Percentiles rank a stretch among this genome's conserved stretches.
Evolutionary conservation across 768 basidiomycete species (phyloP).

Genomic region (Sporobolomyces roseus): DNA sequence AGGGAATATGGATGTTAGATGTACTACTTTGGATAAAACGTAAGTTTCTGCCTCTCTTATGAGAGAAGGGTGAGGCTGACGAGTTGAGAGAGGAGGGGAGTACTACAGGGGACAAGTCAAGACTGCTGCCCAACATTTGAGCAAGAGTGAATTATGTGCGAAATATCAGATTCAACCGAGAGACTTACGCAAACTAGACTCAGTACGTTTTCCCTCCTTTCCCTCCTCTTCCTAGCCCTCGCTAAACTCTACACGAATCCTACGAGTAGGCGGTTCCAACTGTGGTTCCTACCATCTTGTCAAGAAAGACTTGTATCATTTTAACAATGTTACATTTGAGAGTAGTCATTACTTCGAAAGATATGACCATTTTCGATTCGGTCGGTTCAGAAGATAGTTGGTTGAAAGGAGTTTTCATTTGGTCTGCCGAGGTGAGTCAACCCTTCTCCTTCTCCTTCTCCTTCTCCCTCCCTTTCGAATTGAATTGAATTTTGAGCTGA

Average conservation of each 20-base stretch:
- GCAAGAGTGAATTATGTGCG: conserved; percentile 77
- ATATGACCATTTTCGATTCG: conserved; percentile 86
- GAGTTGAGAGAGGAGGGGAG: too few relatives aligned
- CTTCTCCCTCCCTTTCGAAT: too few relatives aligned
- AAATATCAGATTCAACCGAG: conserved; percentile 86
- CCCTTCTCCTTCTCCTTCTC: neutral
- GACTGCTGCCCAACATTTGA: conserved; percentile 83
- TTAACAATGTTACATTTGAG: conserved; percentile 92
- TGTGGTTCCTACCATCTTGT: conserved; percentile 87
- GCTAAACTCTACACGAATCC: neutral
- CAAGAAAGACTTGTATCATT: conserved; percentile 79
- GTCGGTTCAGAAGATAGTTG: conserved; percentile 62
- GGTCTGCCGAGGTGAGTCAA: conserved; percentile 28
- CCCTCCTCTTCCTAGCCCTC: conserved; percentile 55
- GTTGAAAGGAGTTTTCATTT: conserved; percentile 38
- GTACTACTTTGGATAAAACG: conserved; percentile 32
- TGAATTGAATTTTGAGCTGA: too few relatives aligned
- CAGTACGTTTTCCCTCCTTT: conserved; percentile 55
- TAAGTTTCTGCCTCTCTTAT: conserved; percentile 3
- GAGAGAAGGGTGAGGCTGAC: too few relatives aligned
- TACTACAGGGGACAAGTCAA: conserved; percentile 85
- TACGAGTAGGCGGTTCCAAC: conserved; percentile 23
- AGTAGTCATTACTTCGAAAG: conserved; percentile 86
- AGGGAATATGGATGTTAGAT: conserved; percentile 30
- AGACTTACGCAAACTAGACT: conserved; percentile 95